phyloP scores from a whole-genome alignment of 768 basidiomycete genomes.

The Pholiota conissans region DNA sequence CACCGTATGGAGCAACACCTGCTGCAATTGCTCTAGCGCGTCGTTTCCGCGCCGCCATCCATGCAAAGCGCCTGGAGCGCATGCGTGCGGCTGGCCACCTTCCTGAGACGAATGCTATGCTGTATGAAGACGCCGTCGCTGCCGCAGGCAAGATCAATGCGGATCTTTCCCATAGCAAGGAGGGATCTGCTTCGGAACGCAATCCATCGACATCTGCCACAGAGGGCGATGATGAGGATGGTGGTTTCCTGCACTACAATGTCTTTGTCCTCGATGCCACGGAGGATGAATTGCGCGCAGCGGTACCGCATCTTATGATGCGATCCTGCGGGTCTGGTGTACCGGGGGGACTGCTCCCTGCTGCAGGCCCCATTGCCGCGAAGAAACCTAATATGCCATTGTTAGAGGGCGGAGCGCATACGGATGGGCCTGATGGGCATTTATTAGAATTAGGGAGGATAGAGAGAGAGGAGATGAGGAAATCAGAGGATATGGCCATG shows the following conservation, averaged over 20 bases:
- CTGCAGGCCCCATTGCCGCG: neutral
- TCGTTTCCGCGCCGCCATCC: constrained; percentile 63
- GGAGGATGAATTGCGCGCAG: constrained; percentile 41
- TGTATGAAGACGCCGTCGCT: constrained; percentile 6
- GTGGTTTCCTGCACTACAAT: constrained; percentile 56
- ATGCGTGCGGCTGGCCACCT: constrained; percentile 23
- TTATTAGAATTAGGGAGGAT: constrained; percentile 27
- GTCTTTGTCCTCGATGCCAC: constrained; percentile 74
- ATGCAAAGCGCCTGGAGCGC: constrained; percentile 56
- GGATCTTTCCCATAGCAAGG: too few species aligned
- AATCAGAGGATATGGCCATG: constrained; percentile 4
- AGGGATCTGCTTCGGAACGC: neutral
- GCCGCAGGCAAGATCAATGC: neutral
- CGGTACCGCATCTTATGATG: constrained; percentile 54
- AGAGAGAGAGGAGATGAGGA: constrained; percentile 18
- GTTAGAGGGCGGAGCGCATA: constrained; percentile 32
- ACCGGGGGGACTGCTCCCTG: constrained; percentile 24
- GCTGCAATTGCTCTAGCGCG: constrained; percentile 63
- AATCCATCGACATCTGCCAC: neutral
- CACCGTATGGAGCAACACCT: constrained; percentile 61
- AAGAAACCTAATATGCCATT: neutral
- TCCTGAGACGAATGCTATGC: neutral
- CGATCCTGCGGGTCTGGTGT: constrained; percentile 42
- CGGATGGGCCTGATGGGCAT: constrained; percentile 43
- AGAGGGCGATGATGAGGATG: neutral